A percentile compares a stretch with the other conserved stretches of the same genome.
phyloP scores from a whole-genome alignment of 1,284 basidiomycete species.

The Amylostereum chailletii region DNA sequence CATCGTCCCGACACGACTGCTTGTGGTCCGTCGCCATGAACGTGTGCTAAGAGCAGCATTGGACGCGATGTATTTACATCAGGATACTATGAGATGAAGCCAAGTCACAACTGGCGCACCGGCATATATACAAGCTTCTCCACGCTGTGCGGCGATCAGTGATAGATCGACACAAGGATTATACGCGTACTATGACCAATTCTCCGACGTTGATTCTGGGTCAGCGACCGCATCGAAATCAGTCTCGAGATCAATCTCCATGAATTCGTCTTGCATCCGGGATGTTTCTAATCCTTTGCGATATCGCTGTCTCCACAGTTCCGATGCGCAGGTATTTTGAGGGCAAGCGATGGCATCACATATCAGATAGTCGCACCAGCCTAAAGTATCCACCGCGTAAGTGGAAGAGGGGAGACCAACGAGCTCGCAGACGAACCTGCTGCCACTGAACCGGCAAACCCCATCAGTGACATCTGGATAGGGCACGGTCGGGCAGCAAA shows the following conservation, averaged over 20 bases:
- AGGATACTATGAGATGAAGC: background rate
- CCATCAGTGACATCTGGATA: constrained; percentile 52
- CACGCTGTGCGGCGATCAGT: constrained; percentile 18
- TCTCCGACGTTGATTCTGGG: constrained; percentile 35
- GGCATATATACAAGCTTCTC: constrained; percentile 50
- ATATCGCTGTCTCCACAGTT: constrained; percentile 25
- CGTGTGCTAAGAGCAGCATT: constrained; percentile 27
- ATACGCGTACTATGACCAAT: constrained; percentile 46
- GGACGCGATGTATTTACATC: background rate
- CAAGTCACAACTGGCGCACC: constrained; percentile 14
- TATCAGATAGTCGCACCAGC: constrained; percentile 59
- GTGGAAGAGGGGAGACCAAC: background rate
- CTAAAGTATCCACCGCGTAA: constrained; percentile 12
- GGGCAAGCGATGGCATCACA: constrained; percentile 45
- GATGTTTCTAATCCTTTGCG: constrained; percentile 2
- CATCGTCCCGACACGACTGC: constrained; percentile 35
- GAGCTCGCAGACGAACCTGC: constrained; percentile 23
- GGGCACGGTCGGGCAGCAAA: constrained; percentile 53
- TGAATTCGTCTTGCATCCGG: background rate
- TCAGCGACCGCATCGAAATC: constrained; percentile 36
- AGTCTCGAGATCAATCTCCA: constrained; percentile 9
- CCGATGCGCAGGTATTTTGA: constrained; percentile 32
- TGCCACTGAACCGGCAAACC: constrained; percentile 48
- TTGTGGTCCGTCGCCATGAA: constrained; percentile 59
- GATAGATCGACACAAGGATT: constrained; percentile 8